Evolutionary conservation across 2,329 filamentous ascomycete genomes (phyloP).

Genomic region (Moelleriella libera): DNA sequence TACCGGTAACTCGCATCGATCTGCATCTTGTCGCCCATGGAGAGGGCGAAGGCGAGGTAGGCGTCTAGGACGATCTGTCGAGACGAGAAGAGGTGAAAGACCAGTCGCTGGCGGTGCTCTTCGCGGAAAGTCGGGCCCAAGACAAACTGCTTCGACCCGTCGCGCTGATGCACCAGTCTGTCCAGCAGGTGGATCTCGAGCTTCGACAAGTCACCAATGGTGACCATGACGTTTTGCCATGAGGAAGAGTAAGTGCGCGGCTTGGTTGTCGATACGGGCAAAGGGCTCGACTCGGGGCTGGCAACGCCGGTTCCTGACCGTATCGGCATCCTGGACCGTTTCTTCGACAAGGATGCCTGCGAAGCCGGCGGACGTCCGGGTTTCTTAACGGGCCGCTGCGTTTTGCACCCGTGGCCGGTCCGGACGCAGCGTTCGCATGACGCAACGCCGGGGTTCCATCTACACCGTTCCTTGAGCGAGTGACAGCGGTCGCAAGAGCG

Average conservation of each 20-base stretch:
- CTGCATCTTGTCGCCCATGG: constrained; percentile 2
- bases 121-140: constrained; percentile 10
- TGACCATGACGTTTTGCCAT: background rate
- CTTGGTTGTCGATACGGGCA: background rate
- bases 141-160: constrained; percentile 7
- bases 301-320: background rate
- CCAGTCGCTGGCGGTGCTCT: constrained; percentile 6
- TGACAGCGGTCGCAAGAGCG: constrained; percentile 13
- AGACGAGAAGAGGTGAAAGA: constrained; percentile 6
- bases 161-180: constrained; percentile 4
- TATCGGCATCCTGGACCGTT: background rate
- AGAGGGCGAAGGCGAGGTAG: constrained; percentile 8
- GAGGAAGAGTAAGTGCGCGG: background rate
- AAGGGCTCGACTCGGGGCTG: background rate
- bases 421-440: constrained; percentile 10
- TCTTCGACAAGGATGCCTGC: background rate
- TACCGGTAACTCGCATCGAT: constrained; percentile 5
- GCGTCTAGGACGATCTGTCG: constrained; percentile 5
- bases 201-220: background rate
- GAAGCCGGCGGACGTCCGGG: constrained; percentile 7
- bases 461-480: constrained; percentile 11
- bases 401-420: constrained; percentile 8
- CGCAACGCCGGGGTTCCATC: constrained; percentile 3
- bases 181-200: constrained; percentile 5
- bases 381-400: constrained; percentile 4